Conservation (phyloP, 805 yeast genomes). For the Yamadazyma nakazawae region DNA sequence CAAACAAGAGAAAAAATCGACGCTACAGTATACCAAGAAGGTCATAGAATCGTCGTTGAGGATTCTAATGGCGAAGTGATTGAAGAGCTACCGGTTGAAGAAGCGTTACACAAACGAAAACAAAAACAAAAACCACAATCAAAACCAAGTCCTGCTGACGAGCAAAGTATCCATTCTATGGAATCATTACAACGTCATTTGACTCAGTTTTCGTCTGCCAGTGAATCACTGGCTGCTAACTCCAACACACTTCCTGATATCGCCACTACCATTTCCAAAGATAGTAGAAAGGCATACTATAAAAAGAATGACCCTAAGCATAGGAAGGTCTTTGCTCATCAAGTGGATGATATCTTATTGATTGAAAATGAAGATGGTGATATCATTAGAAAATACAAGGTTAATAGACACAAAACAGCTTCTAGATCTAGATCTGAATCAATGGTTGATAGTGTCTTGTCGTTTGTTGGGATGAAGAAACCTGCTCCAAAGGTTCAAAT, state of each 20-base stretch:
- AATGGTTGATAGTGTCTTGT: conserved; percentile 45
- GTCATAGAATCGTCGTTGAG: conserved; percentile 67
- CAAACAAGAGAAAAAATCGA: conserved; percentile 7
- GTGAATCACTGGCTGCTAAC: background rate
- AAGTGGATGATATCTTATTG: conserved; percentile 70
- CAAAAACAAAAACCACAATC: background rate
- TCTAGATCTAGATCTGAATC: conserved; percentile 38
- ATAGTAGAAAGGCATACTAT: conserved; percentile 24
- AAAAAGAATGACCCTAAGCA: conserved; percentile 29
- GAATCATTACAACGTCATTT: conserved; percentile 37
- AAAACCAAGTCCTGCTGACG: conserved; percentile 12
- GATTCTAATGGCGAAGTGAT: conserved; percentile 81
- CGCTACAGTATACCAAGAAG: conserved; percentile 56
- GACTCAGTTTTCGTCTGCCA: conserved; percentile 31
- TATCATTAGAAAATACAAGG: conserved; percentile 74
- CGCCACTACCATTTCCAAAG: conserved; percentile 4
- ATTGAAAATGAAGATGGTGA: conserved; percentile 94
- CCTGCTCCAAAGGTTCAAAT: background rate
- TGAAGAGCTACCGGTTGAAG: conserved; percentile 45
- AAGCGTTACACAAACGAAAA: no score
- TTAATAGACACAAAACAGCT: conserved; percentile 57
- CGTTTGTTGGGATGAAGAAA: conserved; percentile 51
- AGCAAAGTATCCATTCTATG: conserved; percentile 37
- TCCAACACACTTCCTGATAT: conserved; percentile 9
- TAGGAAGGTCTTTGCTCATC: conserved; percentile 64